Percentiles rank a stretch among this genome's conserved stretches.
phyloP scores from a whole-genome alignment of 2,329 filamentous ascomycete species.

The Fusarium sp. region DNA sequence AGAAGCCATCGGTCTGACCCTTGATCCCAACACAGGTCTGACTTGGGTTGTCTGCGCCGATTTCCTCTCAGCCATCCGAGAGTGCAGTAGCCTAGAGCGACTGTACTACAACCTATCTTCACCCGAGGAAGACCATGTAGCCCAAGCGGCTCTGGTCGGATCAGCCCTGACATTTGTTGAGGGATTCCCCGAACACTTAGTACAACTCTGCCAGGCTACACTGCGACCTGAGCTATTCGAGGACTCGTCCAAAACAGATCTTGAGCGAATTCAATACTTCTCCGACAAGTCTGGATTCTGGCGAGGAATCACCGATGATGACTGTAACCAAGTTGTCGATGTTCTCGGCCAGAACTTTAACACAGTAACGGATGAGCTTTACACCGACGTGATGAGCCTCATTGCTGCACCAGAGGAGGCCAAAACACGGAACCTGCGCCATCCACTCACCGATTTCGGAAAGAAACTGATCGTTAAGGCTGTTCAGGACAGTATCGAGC shows the following conservation, averaged over 20 bases:
- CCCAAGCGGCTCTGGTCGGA: slow-evolving; percentile 74
- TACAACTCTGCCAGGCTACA: slow-evolving; percentile 76
- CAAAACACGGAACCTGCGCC: slow-evolving; percentile 61
- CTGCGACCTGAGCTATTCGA: slow-evolving; percentile 82
- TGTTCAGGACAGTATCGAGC: slow-evolving; percentile 81
- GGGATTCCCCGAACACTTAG: slow-evolving; percentile 77
- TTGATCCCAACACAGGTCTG: slow-evolving; percentile 79
- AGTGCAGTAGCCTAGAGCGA: slow-evolving; percentile 83
- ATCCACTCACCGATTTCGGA: slow-evolving; percentile 81
- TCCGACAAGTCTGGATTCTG: slow-evolving; percentile 85
- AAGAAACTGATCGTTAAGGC: slow-evolving; percentile 81
- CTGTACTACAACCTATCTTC: slow-evolving; percentile 77
- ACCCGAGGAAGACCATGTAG: slow-evolving; percentile 67
- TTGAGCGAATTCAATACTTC: slow-evolving; percentile 82
- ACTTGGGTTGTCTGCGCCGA: slow-evolving; percentile 91
- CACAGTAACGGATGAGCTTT: slow-evolving; percentile 69
- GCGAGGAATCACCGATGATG: slow-evolving; percentile 85
- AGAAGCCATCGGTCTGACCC: slow-evolving; percentile 83
- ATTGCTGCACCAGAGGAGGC: slow-evolving; percentile 63
- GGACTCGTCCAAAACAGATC: slow-evolving; percentile 77
- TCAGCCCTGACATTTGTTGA: slow-evolving; percentile 80
- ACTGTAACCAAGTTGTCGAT: slow-evolving; percentile 78
- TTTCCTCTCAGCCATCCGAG: slow-evolving; percentile 82
- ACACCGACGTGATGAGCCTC: slow-evolving; percentile 64
- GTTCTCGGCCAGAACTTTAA: slow-evolving; percentile 77